A percentile compares a stretch with the other conserved stretches of the same genome.
Conservation (phyloP, 441 rosid genomes). For the Mallotus repandus region DNA sequence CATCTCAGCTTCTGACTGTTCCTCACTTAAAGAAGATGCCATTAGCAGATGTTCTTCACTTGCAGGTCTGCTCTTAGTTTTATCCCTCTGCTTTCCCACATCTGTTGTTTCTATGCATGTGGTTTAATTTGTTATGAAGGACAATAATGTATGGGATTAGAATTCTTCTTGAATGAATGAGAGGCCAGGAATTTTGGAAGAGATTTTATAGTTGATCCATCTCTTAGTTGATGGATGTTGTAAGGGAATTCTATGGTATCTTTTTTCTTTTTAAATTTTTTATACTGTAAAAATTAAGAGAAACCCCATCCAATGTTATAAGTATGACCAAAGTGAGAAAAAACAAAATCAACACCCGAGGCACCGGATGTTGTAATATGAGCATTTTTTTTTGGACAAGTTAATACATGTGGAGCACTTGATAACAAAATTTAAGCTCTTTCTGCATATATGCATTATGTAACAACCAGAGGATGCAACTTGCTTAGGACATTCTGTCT, state of each 20-base stretch:
- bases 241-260: not conserved
- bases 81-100: conserved; percentile 11
- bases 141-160: not conserved
- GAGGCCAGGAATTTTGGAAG: conserved; percentile 2
- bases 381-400: no score
- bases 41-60: conserved; percentile 77
- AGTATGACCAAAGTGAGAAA: not conserved
- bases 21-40: conserved; percentile 94
- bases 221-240: not conserved
- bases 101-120: not conserved
- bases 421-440: not conserved
- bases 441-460: not conserved
- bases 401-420: not conserved
- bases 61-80: conserved; percentile 59
- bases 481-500: conserved; percentile 12
- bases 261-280: not conserved
- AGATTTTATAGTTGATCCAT: conserved; percentile 4
- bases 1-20: conserved; percentile 87
- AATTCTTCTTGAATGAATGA: not conserved
- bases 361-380: not conserved
- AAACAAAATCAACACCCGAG: not conserved
- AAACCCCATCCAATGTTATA: not conserved
- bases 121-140: conserved; percentile 1
- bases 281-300: not conserved
- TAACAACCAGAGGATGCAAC: not conserved